Evolutionary conservation across 2,329 filamentous ascomycete species (phyloP).

Genomic region (Leptographium wingfieldii): DNA sequence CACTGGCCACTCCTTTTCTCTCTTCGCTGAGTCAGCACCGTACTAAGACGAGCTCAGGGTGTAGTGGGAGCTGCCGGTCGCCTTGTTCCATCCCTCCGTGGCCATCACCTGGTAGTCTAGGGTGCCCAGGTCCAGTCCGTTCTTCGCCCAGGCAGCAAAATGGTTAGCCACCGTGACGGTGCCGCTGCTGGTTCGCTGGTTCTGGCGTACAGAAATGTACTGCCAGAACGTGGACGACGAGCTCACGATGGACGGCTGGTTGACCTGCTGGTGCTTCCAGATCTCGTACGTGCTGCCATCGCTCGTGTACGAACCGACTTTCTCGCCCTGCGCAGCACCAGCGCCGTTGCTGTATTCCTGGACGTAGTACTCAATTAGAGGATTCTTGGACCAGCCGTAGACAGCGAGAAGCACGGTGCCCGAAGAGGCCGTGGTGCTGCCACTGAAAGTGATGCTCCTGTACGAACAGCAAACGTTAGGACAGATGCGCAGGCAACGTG

Average conservation of each 20-base stretch:
- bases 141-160: slow-evolving; percentile 33
- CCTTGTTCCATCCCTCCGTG: slow-evolving; percentile 30
- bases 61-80: slow-evolving; percentile 18
- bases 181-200: slow-evolving; percentile 34
- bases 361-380: slow-evolving; percentile 13
- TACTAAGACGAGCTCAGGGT: slow-evolving; percentile 9
- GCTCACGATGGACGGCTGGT: slow-evolving; percentile 31
- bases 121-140: slow-evolving; percentile 28
- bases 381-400: slow-evolving; percentile 13
- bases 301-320: slow-evolving; percentile 18
- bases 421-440: slow-evolving; percentile 11
- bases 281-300: slow-evolving; percentile 24
- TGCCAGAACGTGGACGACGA: slow-evolving; percentile 33
- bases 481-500: not conserved
- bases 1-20: not conserved
- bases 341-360: slow-evolving; percentile 12
- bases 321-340: slow-evolving; percentile 7
- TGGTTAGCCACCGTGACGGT: slow-evolving; percentile 33
- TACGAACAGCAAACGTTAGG: not conserved
- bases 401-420: slow-evolving; percentile 18
- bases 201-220: slow-evolving; percentile 36
- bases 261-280: slow-evolving; percentile 21
- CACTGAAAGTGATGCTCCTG: slow-evolving; percentile 19
- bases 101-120: slow-evolving; percentile 37
- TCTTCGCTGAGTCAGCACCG: not conserved